These are phyloP conservation scores for Linanthus parryae DNA, from an alignment of 148 eudicot genomes.

Conservation along the genomic window DNA sequence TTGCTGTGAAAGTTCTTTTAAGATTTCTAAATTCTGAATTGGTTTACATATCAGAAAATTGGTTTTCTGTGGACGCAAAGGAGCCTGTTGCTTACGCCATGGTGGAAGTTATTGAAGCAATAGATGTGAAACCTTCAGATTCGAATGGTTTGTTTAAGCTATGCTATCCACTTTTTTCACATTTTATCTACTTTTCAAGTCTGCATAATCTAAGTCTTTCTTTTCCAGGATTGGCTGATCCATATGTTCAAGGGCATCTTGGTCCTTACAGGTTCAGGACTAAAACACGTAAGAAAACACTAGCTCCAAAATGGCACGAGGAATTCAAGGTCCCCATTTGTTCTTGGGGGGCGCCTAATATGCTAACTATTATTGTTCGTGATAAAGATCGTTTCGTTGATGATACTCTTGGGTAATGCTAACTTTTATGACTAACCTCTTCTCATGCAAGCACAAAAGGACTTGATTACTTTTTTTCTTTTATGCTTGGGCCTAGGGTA, in stretches of 20 bases:
- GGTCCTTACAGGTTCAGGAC: constrained; percentile 76
- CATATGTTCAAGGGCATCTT: constrained; percentile 82
- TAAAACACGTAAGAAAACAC: constrained; percentile 65
- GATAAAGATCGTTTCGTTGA: constrained; percentile 83
- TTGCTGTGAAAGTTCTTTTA: neutral
- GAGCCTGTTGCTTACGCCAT: constrained; percentile 62
- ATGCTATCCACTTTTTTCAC: neutral
- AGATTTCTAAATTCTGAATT: neutral
- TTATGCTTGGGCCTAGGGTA: too few relatives aligned
- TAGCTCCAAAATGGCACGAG: constrained; percentile 88
- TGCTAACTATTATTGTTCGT: constrained; percentile 63
- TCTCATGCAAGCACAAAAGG: too few relatives aligned
- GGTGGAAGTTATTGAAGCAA: constrained; percentile 81
- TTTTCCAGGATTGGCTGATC: constrained; percentile 85
- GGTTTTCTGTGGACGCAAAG: constrained; percentile 87
- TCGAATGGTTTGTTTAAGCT: constrained; percentile 53
- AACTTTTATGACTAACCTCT: neutral
- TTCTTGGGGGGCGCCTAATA: constrained; percentile 67
- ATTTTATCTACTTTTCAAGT: neutral
- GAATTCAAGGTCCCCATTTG: constrained; percentile 80
- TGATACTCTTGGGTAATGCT: constrained; percentile 72
- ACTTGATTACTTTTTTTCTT: too few relatives aligned
- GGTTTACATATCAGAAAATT: constrained; percentile 32
- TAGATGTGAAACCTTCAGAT: constrained; percentile 76
- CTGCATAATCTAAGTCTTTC: neutral